Evolutionary conservation across 129 eudicot species (phyloP).

Genomic region (Logfia minima): DNA sequence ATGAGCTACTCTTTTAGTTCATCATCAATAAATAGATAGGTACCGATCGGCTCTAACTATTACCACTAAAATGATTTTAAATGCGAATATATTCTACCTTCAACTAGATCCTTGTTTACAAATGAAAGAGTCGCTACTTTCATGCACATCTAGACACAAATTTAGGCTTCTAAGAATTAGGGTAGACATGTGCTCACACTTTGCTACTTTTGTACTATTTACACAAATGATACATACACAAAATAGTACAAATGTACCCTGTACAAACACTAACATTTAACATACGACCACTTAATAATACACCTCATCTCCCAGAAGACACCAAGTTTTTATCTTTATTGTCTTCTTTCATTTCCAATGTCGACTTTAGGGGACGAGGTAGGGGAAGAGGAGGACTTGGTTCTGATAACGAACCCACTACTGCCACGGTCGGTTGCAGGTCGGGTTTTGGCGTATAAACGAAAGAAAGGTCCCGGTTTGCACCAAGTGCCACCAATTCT

Average conservation of each 20-base stretch:
- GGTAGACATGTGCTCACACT: conserved; percentile 22
- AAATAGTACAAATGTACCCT: conserved; percentile 28
- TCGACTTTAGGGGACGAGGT: conserved; percentile 32
- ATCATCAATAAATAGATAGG: not conserved
- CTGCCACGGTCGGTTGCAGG: conserved; percentile 6
- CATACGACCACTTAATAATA: conserved; percentile 1
- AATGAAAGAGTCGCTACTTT: conserved; percentile 12
- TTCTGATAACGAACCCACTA: not conserved
- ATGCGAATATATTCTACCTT: conserved; percentile 13
- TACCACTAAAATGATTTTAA: no score
- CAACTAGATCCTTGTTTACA: conserved; percentile 6
- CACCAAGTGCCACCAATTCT: conserved; percentile 58
- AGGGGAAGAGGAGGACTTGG: conserved; percentile 39
- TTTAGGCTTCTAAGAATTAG: conserved; percentile 20
- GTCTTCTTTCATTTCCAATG: conserved; percentile 21
- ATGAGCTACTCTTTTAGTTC: not conserved
- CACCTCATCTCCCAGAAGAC: conserved; percentile 45
- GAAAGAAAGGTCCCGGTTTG: conserved; percentile 63
- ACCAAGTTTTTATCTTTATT: conserved; percentile 41
- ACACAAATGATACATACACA: conserved; percentile 27
- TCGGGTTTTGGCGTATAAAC: conserved; percentile 43
- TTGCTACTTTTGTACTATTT: conserved; percentile 28
- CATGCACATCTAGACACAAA: conserved; percentile 18
- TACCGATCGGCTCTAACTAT: no score
- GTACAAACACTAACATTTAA: conserved; percentile 30